Evolutionary conservation across 352 stramenopile genomes (phyloP).

Genomic region (Globisporangium polare): DNA sequence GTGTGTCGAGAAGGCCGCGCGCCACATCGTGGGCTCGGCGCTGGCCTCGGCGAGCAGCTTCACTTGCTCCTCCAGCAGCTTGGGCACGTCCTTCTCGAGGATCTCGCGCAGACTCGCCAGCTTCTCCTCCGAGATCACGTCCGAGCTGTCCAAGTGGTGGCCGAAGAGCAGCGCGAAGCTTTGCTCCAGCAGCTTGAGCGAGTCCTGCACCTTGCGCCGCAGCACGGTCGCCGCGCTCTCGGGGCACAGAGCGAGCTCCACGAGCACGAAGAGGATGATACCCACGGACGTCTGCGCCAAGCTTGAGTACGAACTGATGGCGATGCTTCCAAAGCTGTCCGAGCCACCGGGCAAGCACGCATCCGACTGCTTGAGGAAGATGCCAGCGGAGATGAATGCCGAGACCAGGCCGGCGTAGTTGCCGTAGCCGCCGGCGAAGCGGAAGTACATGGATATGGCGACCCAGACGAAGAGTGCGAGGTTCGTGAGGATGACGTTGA

Average conservation of each 20-base stretch:
- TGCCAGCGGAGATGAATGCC: slow-evolving; percentile 64
- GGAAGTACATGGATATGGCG: slow-evolving; percentile 68
- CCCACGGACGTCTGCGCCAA: slow-evolving; percentile 75
- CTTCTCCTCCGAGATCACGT: slow-evolving; percentile 39
- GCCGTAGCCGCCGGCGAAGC: slow-evolving; percentile 60
- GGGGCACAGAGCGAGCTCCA: slow-evolving; percentile 64
- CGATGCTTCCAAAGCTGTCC: slow-evolving; percentile 37
- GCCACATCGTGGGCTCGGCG: slow-evolving; percentile 65
- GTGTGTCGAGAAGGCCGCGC: slow-evolving; percentile 57
- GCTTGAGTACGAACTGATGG: slow-evolving; percentile 75
- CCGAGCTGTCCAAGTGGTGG: slow-evolving; percentile 55
- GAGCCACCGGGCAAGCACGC: slow-evolving; percentile 39
- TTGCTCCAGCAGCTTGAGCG: slow-evolving; percentile 54
- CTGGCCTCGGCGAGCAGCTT: slow-evolving; percentile 57
- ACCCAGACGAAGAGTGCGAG: slow-evolving; percentile 73
- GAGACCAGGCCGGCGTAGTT: slow-evolving; percentile 75
- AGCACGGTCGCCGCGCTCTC: slow-evolving; percentile 66
- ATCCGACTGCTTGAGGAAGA: slow-evolving; percentile 60
- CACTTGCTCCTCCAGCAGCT: slow-evolving; percentile 50
- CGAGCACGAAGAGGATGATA: slow-evolving; percentile 72
- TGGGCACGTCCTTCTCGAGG: slow-evolving; percentile 52
- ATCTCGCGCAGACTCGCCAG: slow-evolving; percentile 50
- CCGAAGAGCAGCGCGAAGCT: slow-evolving; percentile 66
- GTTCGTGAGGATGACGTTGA: slow-evolving; percentile 47
- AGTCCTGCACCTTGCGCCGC: slow-evolving; percentile 72